phyloP scores from a whole-genome alignment of 2,329 filamentous ascomycete genomes.

The Aureobasidium sp. region DNA sequence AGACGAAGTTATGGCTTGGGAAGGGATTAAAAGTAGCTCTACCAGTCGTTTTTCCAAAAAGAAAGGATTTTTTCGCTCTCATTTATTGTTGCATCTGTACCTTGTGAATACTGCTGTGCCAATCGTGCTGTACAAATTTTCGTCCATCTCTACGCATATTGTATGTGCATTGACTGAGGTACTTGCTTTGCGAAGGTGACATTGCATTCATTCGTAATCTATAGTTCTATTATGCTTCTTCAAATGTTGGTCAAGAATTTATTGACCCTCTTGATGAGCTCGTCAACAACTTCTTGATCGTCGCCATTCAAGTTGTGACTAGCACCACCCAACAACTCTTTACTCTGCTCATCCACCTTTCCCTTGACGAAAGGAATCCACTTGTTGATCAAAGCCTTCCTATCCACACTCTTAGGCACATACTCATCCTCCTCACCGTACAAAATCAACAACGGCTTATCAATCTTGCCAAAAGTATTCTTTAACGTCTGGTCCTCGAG shows the following conservation, averaged over 20 bases:
- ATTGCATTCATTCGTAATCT: not conserved
- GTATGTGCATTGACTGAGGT: too few species aligned
- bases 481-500: constrained; percentile 52
- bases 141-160: too few species aligned
- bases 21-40: constrained; percentile 13
- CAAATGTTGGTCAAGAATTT: constrained; percentile 31
- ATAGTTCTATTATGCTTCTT: not conserved
- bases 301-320: constrained; percentile 46
- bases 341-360: constrained; percentile 41
- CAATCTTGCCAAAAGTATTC: constrained; percentile 58
- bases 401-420: constrained; percentile 53
- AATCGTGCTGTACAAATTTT: not conserved
- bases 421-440: constrained; percentile 61
- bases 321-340: constrained; percentile 43
- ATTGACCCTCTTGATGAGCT: constrained; percentile 45
- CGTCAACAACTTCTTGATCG: constrained; percentile 39
- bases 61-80: constrained; percentile 6
- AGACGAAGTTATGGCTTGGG: constrained; percentile 6
- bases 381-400: constrained; percentile 47
- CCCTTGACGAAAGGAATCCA: constrained; percentile 48
- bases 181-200: not conserved
- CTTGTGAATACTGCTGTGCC: not conserved
- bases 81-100: not conserved
- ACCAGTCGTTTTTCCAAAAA: constrained; percentile 3
- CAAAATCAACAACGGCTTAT: constrained; percentile 54